Evolutionary conservation across 257 asterid genomes (phyloP), one percentile per base, ranked within the genome.

Genomic region (Plectranthus barbatus): DNA sequence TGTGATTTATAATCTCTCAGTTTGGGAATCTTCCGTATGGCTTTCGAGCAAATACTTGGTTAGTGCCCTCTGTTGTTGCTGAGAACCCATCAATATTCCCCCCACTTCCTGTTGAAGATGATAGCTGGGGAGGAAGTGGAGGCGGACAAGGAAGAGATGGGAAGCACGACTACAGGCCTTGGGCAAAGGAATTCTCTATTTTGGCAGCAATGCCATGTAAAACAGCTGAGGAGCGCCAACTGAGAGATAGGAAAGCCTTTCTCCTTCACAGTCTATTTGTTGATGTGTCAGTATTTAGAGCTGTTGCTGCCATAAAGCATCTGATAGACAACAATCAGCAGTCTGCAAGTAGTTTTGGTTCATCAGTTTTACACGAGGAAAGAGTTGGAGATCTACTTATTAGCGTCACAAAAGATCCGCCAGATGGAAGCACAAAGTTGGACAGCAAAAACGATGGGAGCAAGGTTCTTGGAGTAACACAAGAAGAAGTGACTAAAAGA

Each of bases 11-110:
- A 13, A 59, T 52, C 14, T 71, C 70, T 55, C 73, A 86, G 95
- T 86, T 86, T 77, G 95, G 87, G 65, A 86, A 86, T 77, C 95
- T 86, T 72, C 95, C 95, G 11, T 86, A 84, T 63, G 92, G 95
- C 56, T 86, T 78, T 64, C 84, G 92, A 51, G 90, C 95, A 51
- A 86, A 86, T 78, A 84, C 95, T 12, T 86, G 95, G 95, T 74
- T 86, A 26, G 87, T 80, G 6, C 92, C 90, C 11, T 76, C 92
- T 36, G 60, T 80, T 46, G 83, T 80, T 66, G 77, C 90, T 44
- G 92, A 84, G 70, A 78, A 65, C 45, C 87, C 86, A 17, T 84
- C 79, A 0, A 39, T 39, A 39, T 86, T 86, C 62, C 86, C 90
- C 60, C 83, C 83, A 21, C 81, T 86, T 62, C 95, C 95, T 0